A percentile compares a stretch with the other conserved stretches of the same genome.
These are phyloP conservation scores for Myxozyma geophila DNA, from an alignment of 805 yeast genomes.

Conservation along the genomic window DNA sequence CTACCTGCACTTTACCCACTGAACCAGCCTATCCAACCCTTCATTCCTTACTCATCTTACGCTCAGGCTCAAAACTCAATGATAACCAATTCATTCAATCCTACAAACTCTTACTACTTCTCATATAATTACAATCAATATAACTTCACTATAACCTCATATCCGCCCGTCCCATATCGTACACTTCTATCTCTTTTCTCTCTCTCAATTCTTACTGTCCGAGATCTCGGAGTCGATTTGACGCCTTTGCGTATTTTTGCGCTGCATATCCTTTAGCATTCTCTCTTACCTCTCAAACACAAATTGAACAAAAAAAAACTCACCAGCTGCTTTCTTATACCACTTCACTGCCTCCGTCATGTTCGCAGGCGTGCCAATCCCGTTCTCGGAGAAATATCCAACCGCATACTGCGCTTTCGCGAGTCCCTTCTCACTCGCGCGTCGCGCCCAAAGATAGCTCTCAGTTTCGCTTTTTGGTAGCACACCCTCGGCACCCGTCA, in stretches of 20 bases:
- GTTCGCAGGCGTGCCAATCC: slow-evolving; percentile 64
- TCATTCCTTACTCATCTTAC: no score
- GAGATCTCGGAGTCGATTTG: slow-evolving; percentile 24
- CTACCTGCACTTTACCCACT: no score
- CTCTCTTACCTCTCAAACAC: background rate
- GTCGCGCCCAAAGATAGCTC: slow-evolving; percentile 77
- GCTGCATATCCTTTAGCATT: slow-evolving; percentile 6
- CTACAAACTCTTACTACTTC: background rate
- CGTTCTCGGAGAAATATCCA: slow-evolving; percentile 70
- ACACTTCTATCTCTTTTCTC: background rate
- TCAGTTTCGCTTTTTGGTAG: slow-evolving; percentile 65
- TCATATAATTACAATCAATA: background rate
- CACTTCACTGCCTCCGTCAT: slow-evolving; percentile 56
- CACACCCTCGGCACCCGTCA: slow-evolving; percentile 69
- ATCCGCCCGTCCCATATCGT: background rate
- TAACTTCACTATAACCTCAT: background rate
- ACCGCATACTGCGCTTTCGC: slow-evolving; percentile 73
- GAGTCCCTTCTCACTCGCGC: slow-evolving; percentile 67
- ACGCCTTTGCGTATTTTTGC: slow-evolving; percentile 28
- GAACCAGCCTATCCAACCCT: no score
- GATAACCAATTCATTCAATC: background rate
- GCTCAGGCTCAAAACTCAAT: background rate
- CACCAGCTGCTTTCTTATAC: slow-evolving; percentile 63
- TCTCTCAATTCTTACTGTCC: background rate
- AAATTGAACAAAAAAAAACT: slow-evolving; percentile 2